Percentiles rank a stretch among this genome's conserved stretches.
These are phyloP conservation scores for Trichosanthes truncata DNA, from an alignment of 306 rosid genomes.

Conservation along the genomic window DNA sequence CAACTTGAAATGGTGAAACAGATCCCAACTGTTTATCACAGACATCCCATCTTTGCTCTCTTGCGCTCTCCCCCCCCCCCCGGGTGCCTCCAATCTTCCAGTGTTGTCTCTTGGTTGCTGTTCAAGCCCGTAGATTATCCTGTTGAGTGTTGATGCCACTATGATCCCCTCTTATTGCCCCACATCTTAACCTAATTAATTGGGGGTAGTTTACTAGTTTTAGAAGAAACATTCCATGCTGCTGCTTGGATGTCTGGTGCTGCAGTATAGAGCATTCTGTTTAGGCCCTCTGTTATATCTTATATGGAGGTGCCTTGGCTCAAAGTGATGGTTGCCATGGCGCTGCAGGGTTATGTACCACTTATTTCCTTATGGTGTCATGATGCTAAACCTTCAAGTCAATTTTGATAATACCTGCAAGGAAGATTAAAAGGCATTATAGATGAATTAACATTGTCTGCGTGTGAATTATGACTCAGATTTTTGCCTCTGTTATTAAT, in stretches of 20 bases:
- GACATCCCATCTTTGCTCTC: constrained; percentile 22
- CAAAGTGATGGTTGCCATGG: not conserved
- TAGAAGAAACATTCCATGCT: not conserved
- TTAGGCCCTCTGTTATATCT: not conserved
- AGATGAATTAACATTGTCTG: not conserved
- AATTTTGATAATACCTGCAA: not conserved
- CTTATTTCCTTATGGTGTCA: not conserved
- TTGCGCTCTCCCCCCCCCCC: too few species aligned
- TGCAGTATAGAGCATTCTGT: not conserved
- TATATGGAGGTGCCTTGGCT: not conserved
- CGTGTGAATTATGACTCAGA: not conserved
- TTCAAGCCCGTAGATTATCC: not conserved
- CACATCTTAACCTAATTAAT: not conserved
- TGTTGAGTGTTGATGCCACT: not conserved
- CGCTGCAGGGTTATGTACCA: not conserved
- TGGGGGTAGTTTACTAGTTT: not conserved
- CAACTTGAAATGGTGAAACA: constrained; percentile 83
- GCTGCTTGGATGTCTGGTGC: not conserved
- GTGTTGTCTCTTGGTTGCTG: not conserved
- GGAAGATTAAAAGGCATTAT: not conserved
- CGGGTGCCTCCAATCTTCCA: not conserved
- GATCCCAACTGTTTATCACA: constrained; percentile 78
- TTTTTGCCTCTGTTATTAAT: not conserved
- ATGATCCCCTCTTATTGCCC: not conserved
- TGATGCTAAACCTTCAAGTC: not conserved